Base-by-base conservation (phyloP, 2,329 filamentous ascomycete species). In the Colletotrichum filicis region DNA sequence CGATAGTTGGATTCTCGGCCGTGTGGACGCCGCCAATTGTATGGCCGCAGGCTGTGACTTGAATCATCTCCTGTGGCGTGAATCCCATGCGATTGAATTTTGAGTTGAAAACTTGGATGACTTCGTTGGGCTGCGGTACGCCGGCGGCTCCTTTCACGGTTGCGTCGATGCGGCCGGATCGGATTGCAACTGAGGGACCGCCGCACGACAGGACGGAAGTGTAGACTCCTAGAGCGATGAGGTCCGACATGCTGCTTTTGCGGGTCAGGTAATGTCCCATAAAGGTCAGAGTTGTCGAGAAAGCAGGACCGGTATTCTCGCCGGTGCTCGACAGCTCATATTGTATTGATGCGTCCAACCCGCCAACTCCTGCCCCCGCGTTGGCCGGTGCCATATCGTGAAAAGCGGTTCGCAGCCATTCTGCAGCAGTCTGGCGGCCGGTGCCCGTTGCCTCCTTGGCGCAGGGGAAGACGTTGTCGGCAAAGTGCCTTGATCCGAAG, bases 361-460 rank as follows among this genome's bases (percentile, higher is more conserved):
- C 90, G 46, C 90, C 90, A 5, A 79, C 80, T 49, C 83, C 82
- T 35, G 81, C 83, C 74, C 81, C 85, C 14, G 82, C 78, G 76
- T 88, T 90, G 35, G 84, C 86, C 3, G 89, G 89, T 5, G 88
- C 83, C 86, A 91, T 90, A 78, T 92, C 90, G 79, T 92, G 90
- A 74, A 92, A 92, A 28, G 86, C 90, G 3, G 88, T 86, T 37
- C 90, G 85, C 55, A 92, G 80, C 90, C 90, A 92, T 79, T 91
- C 89, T 7, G 89, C 89, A 6, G 90, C 88, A 57, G 88, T 89
- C 49, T 88, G 84, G 60, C 90, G 87, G 58, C 89, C 90, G 2
- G 86, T 83, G 0, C 87, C 88, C 1, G 86, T 85, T 24, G 86
- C 85, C 70, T 88, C 85, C 74, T 84, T 88, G 56, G 83, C 83